These are phyloP conservation scores for Skeletonema menzelii DNA, from an alignment of 108 stramenopile genomes.

Conservation along the genomic window DNA sequence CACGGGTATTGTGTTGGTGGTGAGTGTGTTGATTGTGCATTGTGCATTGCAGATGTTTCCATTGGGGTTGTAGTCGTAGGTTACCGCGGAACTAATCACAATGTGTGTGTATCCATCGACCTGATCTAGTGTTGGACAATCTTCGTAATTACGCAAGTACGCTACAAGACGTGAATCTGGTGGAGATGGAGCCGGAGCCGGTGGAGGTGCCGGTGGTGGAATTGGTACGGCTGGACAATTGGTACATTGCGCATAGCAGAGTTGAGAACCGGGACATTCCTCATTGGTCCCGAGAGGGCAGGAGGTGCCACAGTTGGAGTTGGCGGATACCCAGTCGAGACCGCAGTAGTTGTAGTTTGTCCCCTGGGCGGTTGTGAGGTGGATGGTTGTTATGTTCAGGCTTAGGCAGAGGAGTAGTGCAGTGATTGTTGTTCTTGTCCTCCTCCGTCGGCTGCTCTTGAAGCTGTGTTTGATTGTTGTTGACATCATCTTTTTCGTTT, in stretches of 20 bases:
- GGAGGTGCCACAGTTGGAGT: slow-evolving; percentile 5
- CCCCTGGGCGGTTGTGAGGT: background rate
- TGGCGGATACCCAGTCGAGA: background rate
- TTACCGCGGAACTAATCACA: slow-evolving; percentile 50
- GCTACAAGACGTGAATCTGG: slow-evolving; percentile 47
- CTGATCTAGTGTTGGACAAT: slow-evolving; percentile 48
- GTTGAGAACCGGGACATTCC: background rate
- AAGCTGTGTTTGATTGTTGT: too few species aligned
- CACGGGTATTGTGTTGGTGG: slow-evolving; percentile 15
- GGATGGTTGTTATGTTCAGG: background rate
- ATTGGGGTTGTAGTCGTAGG: slow-evolving; percentile 32
- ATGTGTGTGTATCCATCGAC: slow-evolving; percentile 45
- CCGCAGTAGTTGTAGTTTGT: slow-evolving; percentile 25
- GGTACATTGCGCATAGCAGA: background rate
- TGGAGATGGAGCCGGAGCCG: slow-evolving; percentile 9
- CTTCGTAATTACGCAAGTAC: slow-evolving; percentile 53
- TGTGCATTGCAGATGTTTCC: slow-evolving; percentile 35
- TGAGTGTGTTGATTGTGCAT: slow-evolving; percentile 33
- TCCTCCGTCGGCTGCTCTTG: too few species aligned
- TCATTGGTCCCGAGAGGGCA: background rate
- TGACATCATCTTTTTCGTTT: too few species aligned
- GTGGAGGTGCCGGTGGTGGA: background rate
- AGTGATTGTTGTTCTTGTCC: too few species aligned
- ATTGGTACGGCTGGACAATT: background rate
- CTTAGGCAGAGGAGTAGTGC: background rate